Evolutionary conservation across 352 stramenopile species (phyloP).

Genomic region (Plasmopara viticola): DNA sequence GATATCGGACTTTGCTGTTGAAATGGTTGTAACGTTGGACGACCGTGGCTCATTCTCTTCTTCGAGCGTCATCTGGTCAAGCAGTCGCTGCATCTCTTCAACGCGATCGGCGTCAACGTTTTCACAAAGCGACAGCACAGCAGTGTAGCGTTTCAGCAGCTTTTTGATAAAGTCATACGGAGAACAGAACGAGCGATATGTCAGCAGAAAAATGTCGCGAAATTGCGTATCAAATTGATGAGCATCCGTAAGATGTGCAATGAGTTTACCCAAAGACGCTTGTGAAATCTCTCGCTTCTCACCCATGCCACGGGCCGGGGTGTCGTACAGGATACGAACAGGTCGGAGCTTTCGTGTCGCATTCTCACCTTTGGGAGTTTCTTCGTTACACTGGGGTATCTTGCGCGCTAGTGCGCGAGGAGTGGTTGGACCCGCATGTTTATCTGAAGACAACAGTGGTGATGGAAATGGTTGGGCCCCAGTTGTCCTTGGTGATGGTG

Average conservation of each 20-base stretch:
- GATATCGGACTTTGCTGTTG: constrained; percentile 67
- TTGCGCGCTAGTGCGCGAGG: constrained; percentile 20
- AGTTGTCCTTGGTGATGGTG: constrained; percentile 14
- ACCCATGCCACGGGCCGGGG: constrained; percentile 43
- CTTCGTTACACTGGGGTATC: constrained; percentile 8
- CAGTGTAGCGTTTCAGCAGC: constrained; percentile 79
- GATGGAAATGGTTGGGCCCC: constrained; percentile 9
- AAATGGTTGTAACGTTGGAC: constrained; percentile 64
- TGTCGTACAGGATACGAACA: constrained; percentile 74
- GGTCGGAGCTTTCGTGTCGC: constrained; percentile 30
- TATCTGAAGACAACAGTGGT: constrained; percentile 12
- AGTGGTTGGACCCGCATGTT: constrained; percentile 10
- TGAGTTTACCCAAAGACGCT: constrained; percentile 75
- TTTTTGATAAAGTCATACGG: constrained; percentile 87
- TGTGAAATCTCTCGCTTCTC: constrained; percentile 82
- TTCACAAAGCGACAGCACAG: constrained; percentile 53
- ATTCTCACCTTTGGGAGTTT: constrained; percentile 10
- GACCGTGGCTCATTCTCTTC: constrained; percentile 41
- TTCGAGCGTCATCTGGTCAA: constrained; percentile 63
- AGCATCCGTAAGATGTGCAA: constrained; percentile 76
- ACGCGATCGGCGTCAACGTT: constrained; percentile 44
- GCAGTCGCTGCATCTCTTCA: constrained; percentile 50
- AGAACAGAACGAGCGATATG: constrained; percentile 74
- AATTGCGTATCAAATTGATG: constrained; percentile 85
- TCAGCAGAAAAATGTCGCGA: constrained; percentile 76